Evolutionary conservation across 306 rosid genomes (phyloP), one percentile per base, ranked within the genome.

Genomic region (Gillenia trifoliata): DNA sequence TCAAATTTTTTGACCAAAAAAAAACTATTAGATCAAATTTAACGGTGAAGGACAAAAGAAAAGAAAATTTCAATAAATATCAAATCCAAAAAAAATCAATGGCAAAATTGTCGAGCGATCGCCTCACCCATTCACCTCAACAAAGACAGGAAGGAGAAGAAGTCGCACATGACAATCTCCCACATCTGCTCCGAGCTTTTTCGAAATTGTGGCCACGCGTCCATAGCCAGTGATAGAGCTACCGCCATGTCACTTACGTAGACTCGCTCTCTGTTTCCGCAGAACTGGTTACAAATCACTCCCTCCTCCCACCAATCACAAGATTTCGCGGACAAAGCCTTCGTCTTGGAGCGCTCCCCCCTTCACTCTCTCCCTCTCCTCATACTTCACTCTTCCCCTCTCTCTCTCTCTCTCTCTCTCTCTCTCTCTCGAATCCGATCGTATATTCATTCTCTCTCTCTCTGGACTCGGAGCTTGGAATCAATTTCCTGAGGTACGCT

Each of bases 101-200:
- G 40, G 40, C 40, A 36, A 36, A 36, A 36, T 36, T 9, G 11
- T 8, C 11, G 40, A 36, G 40, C 2, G 11, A 11, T 36, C 16
- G 1, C 5, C 56, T 6, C 10, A 16, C 55, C n/a, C n/a, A 50
- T 50, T 6, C 29, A 56, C 4, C 30, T 22, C 2, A 56, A 23
- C 64, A 15, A 60, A 7, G 64, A 25, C 62, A 23, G 13, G 3
- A 54, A 34, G 19, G 52, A 28, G 62, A 25, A n/a, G 33, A 62
- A 40, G 36, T 36, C 22, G 73, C 93, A 87, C 86, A 87, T 83
- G 89, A 80, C 74, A 17, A 17, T 67, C 66, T 66, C 64, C 41
- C 15, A 22, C 3, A 0, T 4, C 28, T 19, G 8, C 4, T 15
- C 78, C 25, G 19, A 66, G 2, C 54, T 66, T 49, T 4, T 0